phyloP scores from a whole-genome alignment of 2,329 filamentous ascomycete genomes.

The Daldinia eschscholtzii region DNA sequence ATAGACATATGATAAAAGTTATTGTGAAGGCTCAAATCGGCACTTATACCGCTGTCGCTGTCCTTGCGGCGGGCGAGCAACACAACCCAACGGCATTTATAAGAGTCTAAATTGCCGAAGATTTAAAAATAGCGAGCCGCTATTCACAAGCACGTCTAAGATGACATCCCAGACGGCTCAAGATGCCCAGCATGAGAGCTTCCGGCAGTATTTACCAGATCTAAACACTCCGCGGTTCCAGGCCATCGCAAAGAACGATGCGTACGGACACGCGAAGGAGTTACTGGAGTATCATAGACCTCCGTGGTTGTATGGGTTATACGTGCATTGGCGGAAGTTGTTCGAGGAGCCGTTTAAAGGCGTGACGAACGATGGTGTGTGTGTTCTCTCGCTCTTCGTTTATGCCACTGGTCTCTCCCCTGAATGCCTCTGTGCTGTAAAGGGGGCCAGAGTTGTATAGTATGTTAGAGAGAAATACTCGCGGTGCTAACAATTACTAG shows the following conservation, averaged over 20 bases:
- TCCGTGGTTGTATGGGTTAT: slow-evolving; percentile 75
- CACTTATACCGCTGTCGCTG: not conserved
- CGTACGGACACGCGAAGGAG: slow-evolving; percentile 70
- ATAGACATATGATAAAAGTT: not conserved
- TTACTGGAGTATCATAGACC: slow-evolving; percentile 71
- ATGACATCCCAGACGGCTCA: slow-evolving; percentile 39
- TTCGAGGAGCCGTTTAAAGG: slow-evolving; percentile 77
- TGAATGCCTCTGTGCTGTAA: not conserved
- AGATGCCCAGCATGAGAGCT: slow-evolving; percentile 50
- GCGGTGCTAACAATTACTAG: slow-evolving; percentile 50
- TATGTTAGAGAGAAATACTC: not conserved
- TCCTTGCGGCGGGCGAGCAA: not conserved
- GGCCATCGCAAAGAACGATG: slow-evolving; percentile 71
- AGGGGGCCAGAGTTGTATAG: not conserved
- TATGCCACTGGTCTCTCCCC: not conserved
- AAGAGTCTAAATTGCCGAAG: not conserved
- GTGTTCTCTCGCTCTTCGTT: not conserved
- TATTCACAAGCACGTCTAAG: not conserved
- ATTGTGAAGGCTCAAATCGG: not conserved
- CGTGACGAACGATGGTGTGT: slow-evolving; percentile 74
- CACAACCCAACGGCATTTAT: not conserved
- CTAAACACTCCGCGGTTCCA: slow-evolving; percentile 72
- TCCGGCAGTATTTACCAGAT: slow-evolving; percentile 73
- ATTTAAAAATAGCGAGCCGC: not conserved
- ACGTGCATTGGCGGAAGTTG: slow-evolving; percentile 69